Evolutionary conservation across 768 basidiomycete genomes (phyloP), one percentile per base, ranked within the genome.

Genomic region (Multifurca ochricompacta): DNA sequence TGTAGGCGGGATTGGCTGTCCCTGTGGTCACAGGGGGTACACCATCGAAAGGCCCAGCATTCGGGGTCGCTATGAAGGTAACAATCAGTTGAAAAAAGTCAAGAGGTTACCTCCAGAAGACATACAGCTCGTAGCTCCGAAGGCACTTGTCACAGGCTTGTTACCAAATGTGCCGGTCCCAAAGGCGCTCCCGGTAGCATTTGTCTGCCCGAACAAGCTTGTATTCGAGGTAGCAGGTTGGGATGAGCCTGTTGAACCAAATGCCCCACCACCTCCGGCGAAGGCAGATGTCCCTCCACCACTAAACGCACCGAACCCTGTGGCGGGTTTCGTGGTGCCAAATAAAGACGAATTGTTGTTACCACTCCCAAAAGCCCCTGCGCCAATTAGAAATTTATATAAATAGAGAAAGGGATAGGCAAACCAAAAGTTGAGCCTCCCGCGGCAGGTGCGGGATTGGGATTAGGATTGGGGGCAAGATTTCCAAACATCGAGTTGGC

Each of bases 401-500:
- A 51, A 56, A 11, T 27, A 27, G 16, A 40, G 53, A 48, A 58
- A 27, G 58, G 62, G 3, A 45, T 45, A 37, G 58, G 61, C 66
- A 40, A 59, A 68, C 74, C 71, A 65, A 75, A 74, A 16, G 64
- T 53, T 51, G 73, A 63, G 35, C 39, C 30, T 13, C 59, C 72
- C 60, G 35, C 69, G 65, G 18, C 72, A 64, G 51, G 69, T 69
- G 54, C 57, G 64, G 41, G 65, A 52, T 51, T 59, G 14, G 63
- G 65, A 52, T 51, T 59, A 13, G 63, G 40, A 25, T 72, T 60
- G 50, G 70, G 67, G 23, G 70, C 73, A 42, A 82, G 65, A 58
- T 77, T 79, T 45, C 87, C 87, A 67, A 90, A 91, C 85, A 90
- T 90, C 37, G 87, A 85, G 63, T 89, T 89, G 4, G 81, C 77